Evolutionary conservation across 306 rosid genomes (phyloP), one percentile per base, ranked within the genome.

Genomic region (Quercus suber): DNA sequence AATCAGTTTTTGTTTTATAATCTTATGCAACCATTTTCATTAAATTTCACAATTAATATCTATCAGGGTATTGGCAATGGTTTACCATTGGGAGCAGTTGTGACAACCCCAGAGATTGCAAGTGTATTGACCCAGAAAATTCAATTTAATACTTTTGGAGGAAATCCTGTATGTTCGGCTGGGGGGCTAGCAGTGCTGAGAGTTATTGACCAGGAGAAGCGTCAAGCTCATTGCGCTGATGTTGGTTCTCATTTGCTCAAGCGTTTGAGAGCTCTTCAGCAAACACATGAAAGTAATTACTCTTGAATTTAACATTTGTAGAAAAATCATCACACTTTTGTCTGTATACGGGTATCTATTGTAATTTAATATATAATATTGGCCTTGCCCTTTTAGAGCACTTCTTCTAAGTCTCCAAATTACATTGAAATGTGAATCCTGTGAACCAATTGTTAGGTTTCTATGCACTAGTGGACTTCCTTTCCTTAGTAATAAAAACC

Each of bases 41-140:
- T 64, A 43, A 35, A 71, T 84, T 70, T 81, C 30, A 3, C 69
- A 31, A 56, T 61, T 76, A 71, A 78, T 57, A 78, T 70, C 68
- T 76, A 74, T 78, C 89, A 94, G 97, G 97, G 98, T 53, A 94
- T 94, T 78, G 97, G 97, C 80, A 94, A 94, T 4, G 98, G 98
- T 64, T 80, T 94, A 82, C 97, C 98, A 61, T 61, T 94, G 82
- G 98, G 97, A 82, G 97, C 97, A 15, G 94, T 94, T 55, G 95
- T 94, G 79, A 94, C 97, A 33, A 94, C 98, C 6, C 97, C 93
- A 11, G 95, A 91, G 86, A 94, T 94, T 60, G 98, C 98, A 2
- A 89, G 94, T 69, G 97, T 88, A 37, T 37, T 94, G 86, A 60
- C 95, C 71, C 95, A 87, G 78, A 94, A 91, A 82, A 80, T 88